Evolutionary conservation across 1,284 basidiomycete genomes (phyloP).

Genomic region (Rhizoctonia solani): DNA sequence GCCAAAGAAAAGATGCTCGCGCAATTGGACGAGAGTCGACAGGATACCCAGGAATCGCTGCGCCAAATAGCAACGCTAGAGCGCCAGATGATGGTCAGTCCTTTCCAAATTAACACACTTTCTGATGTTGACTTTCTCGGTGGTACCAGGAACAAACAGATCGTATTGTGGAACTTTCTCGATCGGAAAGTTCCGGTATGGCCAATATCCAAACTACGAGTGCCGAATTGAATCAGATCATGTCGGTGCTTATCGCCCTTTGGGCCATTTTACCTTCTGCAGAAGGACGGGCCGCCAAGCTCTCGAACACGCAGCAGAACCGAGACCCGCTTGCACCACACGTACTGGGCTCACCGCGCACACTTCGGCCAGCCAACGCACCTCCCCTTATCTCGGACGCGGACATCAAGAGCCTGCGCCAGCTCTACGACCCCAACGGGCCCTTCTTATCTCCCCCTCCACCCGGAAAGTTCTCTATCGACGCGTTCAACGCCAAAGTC

Average conservation of each 20-base stretch:
- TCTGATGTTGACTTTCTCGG: constrained; percentile 4
- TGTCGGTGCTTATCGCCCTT: constrained; percentile 67
- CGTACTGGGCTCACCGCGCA: constrained; percentile 41
- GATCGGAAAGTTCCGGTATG: constrained; percentile 31
- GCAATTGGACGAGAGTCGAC: constrained; percentile 59
- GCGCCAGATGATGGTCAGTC: constrained; percentile 51
- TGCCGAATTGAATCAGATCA: constrained; percentile 61
- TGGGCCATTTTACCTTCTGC: constrained; percentile 81
- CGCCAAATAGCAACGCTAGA: constrained; percentile 49
- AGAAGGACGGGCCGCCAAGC: constrained; percentile 69
- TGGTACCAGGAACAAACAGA: constrained; percentile 44
- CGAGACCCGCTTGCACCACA: constrained; percentile 48
- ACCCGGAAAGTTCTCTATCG: constrained; percentile 60
- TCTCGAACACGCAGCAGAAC: constrained; percentile 59
- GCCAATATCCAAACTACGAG: constrained; percentile 41
- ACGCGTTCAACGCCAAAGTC: constrained; percentile 74
- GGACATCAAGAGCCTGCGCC: constrained; percentile 76
- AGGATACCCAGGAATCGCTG: constrained; percentile 43
- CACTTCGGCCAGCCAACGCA: constrained; percentile 44
- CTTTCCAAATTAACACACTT: background rate
- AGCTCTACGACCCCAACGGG: constrained; percentile 60
- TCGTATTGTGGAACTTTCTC: constrained; percentile 41
- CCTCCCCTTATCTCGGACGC: constrained; percentile 62
- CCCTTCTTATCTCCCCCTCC: constrained; percentile 49
- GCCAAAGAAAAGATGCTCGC: constrained; percentile 56